These are phyloP conservation scores for Auriscalpium orientale DNA, from an alignment of 768 basidiomycete genomes.

Conservation along the genomic window DNA sequence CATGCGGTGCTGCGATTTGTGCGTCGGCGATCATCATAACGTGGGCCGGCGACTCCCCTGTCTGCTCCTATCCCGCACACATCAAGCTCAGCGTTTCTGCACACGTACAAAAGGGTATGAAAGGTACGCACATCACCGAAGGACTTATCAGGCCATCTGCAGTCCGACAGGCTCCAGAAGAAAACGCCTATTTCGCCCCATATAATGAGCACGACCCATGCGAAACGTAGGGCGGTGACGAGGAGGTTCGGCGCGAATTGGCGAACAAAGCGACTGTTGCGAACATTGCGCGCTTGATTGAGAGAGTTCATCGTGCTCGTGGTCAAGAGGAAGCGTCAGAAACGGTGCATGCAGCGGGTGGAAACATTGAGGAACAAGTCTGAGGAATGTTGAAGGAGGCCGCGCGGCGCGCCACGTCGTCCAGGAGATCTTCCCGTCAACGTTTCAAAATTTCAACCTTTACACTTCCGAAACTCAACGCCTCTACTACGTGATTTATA, in stretches of 20 bases:
- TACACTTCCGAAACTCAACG: too few relatives aligned
- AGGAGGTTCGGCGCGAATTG: neutral
- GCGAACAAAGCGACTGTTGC: neutral
- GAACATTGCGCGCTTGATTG: neutral
- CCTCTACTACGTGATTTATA: too few relatives aligned
- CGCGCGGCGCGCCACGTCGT: too few relatives aligned
- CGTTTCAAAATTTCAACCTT: too few relatives aligned
- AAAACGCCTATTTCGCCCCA: slow-evolving; percentile 70
- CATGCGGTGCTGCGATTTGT: slow-evolving; percentile 58
- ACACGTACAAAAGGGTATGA: neutral
- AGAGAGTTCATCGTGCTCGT: neutral
- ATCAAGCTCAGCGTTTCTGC: neutral
- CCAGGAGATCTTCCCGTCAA: too few relatives aligned
- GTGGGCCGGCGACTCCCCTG: slow-evolving; percentile 30
- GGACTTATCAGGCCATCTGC: slow-evolving; percentile 47
- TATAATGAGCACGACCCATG: slow-evolving; percentile 58
- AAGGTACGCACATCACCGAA: neutral
- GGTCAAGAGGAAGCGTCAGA: neutral
- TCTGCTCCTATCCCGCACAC: neutral
- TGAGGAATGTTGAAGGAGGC: too few relatives aligned
- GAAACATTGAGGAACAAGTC: too few relatives aligned
- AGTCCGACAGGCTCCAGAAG: slow-evolving; percentile 35
- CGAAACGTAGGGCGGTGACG: slow-evolving; percentile 29
- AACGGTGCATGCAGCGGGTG: neutral
- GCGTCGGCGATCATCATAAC: slow-evolving; percentile 82